These are phyloP conservation scores for Cutaneotrichosporon mucoides DNA, from an alignment of 1,284 basidiomycete species.

Conservation along the genomic window DNA sequence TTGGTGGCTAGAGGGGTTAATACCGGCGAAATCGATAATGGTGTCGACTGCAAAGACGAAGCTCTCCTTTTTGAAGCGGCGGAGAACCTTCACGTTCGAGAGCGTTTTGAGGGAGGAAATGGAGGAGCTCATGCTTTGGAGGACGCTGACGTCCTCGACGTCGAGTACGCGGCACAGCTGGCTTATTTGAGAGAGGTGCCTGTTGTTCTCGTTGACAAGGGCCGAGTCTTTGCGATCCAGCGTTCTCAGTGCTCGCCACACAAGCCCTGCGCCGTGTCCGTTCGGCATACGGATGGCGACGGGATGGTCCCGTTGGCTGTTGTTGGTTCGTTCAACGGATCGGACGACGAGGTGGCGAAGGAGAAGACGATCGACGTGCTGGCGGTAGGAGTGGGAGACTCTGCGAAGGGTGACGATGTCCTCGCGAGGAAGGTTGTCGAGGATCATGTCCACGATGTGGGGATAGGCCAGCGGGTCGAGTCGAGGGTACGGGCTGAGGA, in stretches of 20 bases:
- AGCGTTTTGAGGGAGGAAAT: neutral
- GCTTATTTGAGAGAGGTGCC: neutral
- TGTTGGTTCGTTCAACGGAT: neutral
- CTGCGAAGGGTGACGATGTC: neutral
- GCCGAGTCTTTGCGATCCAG: neutral
- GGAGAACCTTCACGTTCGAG: neutral
- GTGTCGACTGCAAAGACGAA: neutral
- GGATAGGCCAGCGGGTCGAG: neutral
- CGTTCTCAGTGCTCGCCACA: too few species aligned
- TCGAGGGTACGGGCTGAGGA: too few species aligned
- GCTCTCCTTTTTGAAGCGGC: neutral
- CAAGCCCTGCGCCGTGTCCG: too few species aligned
- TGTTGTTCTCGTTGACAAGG: neutral
- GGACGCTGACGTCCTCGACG: too few species aligned
- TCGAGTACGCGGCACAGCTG: too few species aligned
- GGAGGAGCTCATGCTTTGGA: too few species aligned
- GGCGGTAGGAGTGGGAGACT: neutral
- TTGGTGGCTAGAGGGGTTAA: too few species aligned
- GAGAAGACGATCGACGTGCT: neutral
- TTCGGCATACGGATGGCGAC: too few species aligned
- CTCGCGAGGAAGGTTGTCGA: neutral
- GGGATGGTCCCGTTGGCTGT: neutral
- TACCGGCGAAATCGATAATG: neutral
- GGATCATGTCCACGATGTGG: neutral
- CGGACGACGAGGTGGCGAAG: neutral